Conservation (phyloP, 1,139 yeast genomes). For the Yamadazyma buinensis region DNA sequence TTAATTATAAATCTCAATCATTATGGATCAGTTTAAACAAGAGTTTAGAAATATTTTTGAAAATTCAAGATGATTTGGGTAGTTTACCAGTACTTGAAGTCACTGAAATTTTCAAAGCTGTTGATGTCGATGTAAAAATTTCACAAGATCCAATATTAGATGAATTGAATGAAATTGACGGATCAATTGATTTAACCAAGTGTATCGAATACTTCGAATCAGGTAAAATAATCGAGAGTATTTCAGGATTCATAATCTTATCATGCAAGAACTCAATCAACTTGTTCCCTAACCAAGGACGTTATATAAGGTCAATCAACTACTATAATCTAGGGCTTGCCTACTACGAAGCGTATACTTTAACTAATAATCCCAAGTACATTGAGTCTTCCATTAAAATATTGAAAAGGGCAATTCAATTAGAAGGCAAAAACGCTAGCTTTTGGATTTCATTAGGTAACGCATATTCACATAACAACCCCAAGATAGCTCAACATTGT, state of each 20-base stretch:
- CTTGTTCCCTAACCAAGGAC: slow-evolving; percentile 33
- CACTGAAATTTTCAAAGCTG: slow-evolving; percentile 24
- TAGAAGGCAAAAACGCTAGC: slow-evolving; percentile 65
- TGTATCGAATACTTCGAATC: slow-evolving; percentile 11
- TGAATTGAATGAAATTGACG: slow-evolving; percentile 9
- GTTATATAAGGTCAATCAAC: slow-evolving; percentile 55
- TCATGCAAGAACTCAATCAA: slow-evolving; percentile 27
- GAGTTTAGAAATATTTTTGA: slow-evolving; percentile 41
- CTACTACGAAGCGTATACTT: slow-evolving; percentile 46
- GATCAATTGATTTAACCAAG: slow-evolving; percentile 8
- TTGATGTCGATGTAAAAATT: slow-evolving; percentile 20
- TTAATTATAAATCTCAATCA: slow-evolving; percentile 38
- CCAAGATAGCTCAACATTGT: slow-evolving; percentile 86
- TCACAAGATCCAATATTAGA: slow-evolving; percentile 45
- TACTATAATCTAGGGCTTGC: slow-evolving; percentile 72
- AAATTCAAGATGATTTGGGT: slow-evolving; percentile 40
- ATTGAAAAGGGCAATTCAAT: slow-evolving; percentile 63
- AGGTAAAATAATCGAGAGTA: slow-evolving; percentile 17
- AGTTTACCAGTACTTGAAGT: slow-evolving; percentile 43
- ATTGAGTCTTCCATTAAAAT: slow-evolving; percentile 51
- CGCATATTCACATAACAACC: slow-evolving; percentile 54
- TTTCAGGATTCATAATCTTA: slow-evolving; percentile 23
- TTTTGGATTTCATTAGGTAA: slow-evolving; percentile 86
- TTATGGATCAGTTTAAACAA: slow-evolving; percentile 57
- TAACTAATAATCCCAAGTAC: slow-evolving; percentile 20